These are phyloP conservation scores for Cucurbita ficifolia DNA, from an alignment of 306 rosid species.

Conservation along the genomic window DNA sequence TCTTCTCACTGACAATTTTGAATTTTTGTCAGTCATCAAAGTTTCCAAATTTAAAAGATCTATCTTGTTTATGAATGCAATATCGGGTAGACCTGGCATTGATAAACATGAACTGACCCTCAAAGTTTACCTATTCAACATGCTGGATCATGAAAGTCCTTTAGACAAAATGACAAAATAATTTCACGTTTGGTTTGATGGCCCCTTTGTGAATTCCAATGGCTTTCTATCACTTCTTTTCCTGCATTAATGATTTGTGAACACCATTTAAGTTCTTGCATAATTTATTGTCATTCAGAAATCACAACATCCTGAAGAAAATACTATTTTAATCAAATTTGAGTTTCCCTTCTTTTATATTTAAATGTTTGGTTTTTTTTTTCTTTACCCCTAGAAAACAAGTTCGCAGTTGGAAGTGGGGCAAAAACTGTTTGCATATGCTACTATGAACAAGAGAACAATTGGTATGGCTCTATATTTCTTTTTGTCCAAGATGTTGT, in stretches of 20 bases:
- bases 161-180: not conserved
- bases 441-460: conserved; percentile 95
- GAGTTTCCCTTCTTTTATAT: not conserved
- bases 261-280: not conserved
- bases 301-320: not conserved
- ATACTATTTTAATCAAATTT: not conserved
- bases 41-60: not conserved
- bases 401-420: conserved; percentile 97
- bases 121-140: not conserved
- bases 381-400: conserved; percentile 49
- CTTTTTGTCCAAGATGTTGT: not conserved
- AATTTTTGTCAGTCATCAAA: not conserved
- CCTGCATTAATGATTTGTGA: not conserved
- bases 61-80: not conserved
- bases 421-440: conserved; percentile 90
- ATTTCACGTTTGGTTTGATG: not conserved
- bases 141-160: not conserved
- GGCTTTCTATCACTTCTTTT: not conserved
- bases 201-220: not conserved
- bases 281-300: not conserved
- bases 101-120: not conserved
- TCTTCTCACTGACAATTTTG: not conserved
- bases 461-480: conserved; percentile 36
- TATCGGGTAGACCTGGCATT: not conserved
- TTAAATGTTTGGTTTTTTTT: not conserved